Percentiles rank a stretch among this genome's conserved stretches.
phyloP scores from a whole-genome alignment of 805 yeast genomes.

The Debaryomyces castellii region DNA sequence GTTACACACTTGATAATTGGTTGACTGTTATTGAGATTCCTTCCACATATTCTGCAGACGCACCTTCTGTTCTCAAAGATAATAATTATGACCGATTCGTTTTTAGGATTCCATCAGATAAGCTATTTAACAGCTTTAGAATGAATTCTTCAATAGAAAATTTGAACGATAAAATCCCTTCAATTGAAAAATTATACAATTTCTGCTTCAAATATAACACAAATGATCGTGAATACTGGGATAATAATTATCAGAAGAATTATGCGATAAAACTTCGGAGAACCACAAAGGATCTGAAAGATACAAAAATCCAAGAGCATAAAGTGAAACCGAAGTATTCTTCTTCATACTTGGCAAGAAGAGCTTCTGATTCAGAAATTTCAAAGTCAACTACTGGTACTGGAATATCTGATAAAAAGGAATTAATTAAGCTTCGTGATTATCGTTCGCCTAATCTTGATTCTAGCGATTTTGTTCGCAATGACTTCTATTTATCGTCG shows the following conservation, averaged over 20 bases:
- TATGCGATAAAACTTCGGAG: conserved; percentile 51
- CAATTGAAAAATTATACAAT: conserved; percentile 24
- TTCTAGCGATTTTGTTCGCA: conserved; percentile 29
- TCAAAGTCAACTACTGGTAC: conserved; percentile 2
- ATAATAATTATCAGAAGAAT: conserved; percentile 63
- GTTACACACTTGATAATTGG: conserved; percentile 84
- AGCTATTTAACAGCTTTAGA: conserved; percentile 34
- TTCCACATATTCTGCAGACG: conserved; percentile 58
- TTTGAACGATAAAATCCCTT: conserved; percentile 5
- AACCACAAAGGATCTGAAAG: conserved; percentile 9
- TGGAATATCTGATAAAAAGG: neutral
- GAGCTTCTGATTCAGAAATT: conserved; percentile 27
- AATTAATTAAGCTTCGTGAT: neutral
- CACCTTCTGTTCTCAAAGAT: conserved; percentile 46
- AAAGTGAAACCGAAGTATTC: conserved; percentile 37
- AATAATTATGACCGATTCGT: conserved; percentile 69
- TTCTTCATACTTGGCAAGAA: conserved; percentile 33
- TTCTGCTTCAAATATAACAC: conserved; percentile 61
- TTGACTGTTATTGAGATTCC: conserved; percentile 66
- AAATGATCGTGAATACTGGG: conserved; percentile 65
- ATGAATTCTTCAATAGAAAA: conserved; percentile 6
- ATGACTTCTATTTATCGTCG: conserved; percentile 35
- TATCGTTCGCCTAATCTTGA: neutral
- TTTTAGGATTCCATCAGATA: conserved; percentile 56
- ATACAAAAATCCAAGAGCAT: conserved; percentile 16